Percentiles rank a stretch among this genome's conserved stretches.
Evolutionary conservation across 2,329 filamentous ascomycete species (phyloP).

Genomic region (Lachnellula suecica): DNA sequence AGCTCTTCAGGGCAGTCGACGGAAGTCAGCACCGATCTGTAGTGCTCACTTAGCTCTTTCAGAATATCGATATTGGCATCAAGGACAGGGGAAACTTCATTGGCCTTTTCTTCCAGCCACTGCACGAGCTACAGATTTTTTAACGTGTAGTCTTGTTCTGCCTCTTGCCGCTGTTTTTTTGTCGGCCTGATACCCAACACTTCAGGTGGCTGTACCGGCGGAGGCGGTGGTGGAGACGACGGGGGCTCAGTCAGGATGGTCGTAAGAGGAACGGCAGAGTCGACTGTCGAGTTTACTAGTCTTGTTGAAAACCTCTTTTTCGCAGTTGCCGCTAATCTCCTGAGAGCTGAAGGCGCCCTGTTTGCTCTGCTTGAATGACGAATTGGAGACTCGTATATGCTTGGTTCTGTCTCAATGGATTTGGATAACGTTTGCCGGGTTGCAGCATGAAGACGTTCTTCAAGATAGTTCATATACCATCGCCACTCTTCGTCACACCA

Average conservation of each 20-base stretch:
- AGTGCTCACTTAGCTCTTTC: constrained; percentile 21
- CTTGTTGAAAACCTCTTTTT: too few species aligned
- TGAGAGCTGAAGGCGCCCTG: too few species aligned
- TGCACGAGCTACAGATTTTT: constrained; percentile 34
- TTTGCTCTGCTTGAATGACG: too few species aligned
- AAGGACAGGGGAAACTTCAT: constrained; percentile 34
- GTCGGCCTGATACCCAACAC: too few species aligned
- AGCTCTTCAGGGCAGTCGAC: constrained; percentile 10
- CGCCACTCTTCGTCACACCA: constrained; percentile 43
- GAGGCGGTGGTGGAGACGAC: background rate
- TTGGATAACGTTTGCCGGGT: background rate
- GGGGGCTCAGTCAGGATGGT: too few species aligned
- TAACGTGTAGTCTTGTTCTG: constrained; percentile 31
- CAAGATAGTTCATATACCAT: constrained; percentile 40
- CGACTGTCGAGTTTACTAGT: too few species aligned
- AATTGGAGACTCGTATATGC: too few species aligned
- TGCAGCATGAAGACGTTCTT: constrained; percentile 22
- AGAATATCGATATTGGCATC: constrained; percentile 35
- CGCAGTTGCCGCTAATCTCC: too few species aligned
- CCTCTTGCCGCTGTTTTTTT: too few species aligned
- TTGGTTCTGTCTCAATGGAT: background rate
- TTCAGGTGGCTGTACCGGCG: background rate
- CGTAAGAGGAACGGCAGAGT: too few species aligned
- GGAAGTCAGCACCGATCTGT: constrained; percentile 9
- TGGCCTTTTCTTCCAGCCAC: constrained; percentile 36